Evolutionary conservation across 2,329 filamentous ascomycete species (phyloP).

Genomic region (Harringtonia lauricola): DNA sequence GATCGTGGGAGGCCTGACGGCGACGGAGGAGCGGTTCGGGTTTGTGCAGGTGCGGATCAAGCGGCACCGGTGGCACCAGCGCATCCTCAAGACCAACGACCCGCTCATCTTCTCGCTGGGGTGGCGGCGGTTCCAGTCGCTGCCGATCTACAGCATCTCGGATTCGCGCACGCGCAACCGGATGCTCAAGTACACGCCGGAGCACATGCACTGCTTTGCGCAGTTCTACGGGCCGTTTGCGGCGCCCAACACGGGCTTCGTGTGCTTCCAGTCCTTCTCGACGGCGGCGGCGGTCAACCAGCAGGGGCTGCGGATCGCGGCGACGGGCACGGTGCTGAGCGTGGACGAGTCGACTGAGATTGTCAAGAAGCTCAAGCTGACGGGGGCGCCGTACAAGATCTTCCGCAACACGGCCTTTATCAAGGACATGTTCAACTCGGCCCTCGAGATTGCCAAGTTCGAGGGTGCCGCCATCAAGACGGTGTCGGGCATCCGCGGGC

Average conservation of each 20-base stretch:
- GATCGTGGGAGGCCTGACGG: slow-evolving; percentile 79
- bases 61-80: slow-evolving; percentile 97
- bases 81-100: slow-evolving; percentile 96
- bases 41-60: slow-evolving; percentile 96
- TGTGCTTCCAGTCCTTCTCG: slow-evolving; percentile 82
- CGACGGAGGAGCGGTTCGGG: slow-evolving; percentile 91
- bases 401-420: slow-evolving; percentile 99
- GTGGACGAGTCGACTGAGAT: slow-evolving; percentile 96
- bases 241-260: slow-evolving; percentile 92
- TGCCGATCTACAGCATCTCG: slow-evolving; percentile 89
- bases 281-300: slow-evolving; percentile 52
- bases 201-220: slow-evolving; percentile 98
- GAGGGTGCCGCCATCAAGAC: slow-evolving; percentile 94
- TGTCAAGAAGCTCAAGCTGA: slow-evolving; percentile 94
- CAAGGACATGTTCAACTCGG: slow-evolving; percentile 92
- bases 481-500: slow-evolving; percentile 86
- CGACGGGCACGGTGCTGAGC: slow-evolving; percentile 83
- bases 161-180: slow-evolving; percentile 89
- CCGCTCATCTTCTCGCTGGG: slow-evolving; percentile 94
- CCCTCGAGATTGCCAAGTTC: slow-evolving; percentile 95
- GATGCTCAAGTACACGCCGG: slow-evolving; percentile 98
- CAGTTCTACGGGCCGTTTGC: slow-evolving; percentile 94
- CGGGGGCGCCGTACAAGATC: slow-evolving; percentile 69
- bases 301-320: slow-evolving; percentile 78
- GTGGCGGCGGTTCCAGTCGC: slow-evolving; percentile 87